Conservation (phyloP, 1,284 basidiomycete genomes). For the Tylopilus sp. region DNA sequence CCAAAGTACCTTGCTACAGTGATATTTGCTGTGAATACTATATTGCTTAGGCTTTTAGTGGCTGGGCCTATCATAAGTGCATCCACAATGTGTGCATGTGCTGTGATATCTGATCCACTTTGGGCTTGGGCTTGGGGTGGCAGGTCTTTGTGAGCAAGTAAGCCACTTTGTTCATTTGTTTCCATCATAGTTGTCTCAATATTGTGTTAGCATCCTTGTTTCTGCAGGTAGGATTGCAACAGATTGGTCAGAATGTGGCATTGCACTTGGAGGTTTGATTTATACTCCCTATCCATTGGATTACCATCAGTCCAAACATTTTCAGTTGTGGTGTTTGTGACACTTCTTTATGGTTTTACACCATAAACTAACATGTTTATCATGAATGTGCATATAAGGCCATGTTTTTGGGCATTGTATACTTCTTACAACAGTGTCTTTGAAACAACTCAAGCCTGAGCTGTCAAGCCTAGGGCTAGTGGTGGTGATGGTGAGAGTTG, state of each 20-base stretch:
- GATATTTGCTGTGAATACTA: constrained; percentile 56
- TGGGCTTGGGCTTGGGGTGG: too few relatives aligned
- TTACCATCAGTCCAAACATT: too few relatives aligned
- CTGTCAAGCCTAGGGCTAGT: too few relatives aligned
- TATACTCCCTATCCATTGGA: too few relatives aligned
- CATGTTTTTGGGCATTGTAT: background rate
- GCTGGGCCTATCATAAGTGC: constrained; percentile 61
- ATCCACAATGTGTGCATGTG: too few relatives aligned
- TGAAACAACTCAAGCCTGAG: too few relatives aligned
- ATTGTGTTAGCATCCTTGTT: constrained; percentile 53
- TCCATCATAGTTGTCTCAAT: background rate
- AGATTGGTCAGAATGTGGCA: constrained; percentile 61
- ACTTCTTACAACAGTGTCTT: too few relatives aligned
- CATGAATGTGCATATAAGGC: constrained; percentile 53
- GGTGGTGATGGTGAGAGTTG: too few relatives aligned
- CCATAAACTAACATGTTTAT: constrained; percentile 53
- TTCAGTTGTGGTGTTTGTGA: constrained; percentile 53
- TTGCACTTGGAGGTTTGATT: constrained; percentile 58
- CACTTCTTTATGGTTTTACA: constrained; percentile 55
- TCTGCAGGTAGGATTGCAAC: constrained; percentile 50
- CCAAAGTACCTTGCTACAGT: constrained; percentile 57
- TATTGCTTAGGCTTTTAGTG: constrained; percentile 61
- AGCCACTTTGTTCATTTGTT: background rate
- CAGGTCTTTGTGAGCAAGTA: constrained; percentile 52
- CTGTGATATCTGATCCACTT: too few relatives aligned